Conservation (phyloP, 106 monocot genomes). For the Cymbidium sinense region DNA sequence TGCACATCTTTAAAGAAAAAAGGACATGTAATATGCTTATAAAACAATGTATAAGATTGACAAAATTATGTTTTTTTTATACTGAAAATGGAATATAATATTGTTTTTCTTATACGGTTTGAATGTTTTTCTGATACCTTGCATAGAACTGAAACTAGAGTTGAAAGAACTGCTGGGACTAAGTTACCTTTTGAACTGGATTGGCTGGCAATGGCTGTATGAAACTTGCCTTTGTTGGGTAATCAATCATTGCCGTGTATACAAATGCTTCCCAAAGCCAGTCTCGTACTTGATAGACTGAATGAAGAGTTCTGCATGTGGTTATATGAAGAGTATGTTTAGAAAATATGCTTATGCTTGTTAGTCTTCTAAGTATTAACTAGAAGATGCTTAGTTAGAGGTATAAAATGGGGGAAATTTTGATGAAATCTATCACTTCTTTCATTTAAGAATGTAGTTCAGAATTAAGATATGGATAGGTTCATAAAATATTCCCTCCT, state of each 20-base stretch:
- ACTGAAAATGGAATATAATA: no score
- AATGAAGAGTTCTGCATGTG: no score
- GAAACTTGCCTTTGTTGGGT: conserved; percentile 37
- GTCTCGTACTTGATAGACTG: background rate
- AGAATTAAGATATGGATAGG: no score
- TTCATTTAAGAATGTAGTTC: no score
- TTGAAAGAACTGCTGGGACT: no score
- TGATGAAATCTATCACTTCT: no score
- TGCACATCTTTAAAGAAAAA: conserved; percentile 67
- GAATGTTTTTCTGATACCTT: background rate
- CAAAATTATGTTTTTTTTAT: background rate
- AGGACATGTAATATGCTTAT: background rate
- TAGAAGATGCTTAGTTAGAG: no score
- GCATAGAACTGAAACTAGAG: background rate
- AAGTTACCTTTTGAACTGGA: conserved; percentile 38
- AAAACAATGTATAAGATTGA: background rate
- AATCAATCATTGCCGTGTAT: conserved; percentile 44
- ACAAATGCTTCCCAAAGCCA: conserved; percentile 27
- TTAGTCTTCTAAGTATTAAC: no score
- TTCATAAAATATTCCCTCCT: no score
- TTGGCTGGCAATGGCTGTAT: conserved; percentile 30
- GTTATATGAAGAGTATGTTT: no score
- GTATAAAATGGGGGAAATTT: no score
- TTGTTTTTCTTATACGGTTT: background rate
- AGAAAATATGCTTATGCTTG: no score